Percentiles rank a stretch among this genome's conserved stretches.
These are phyloP conservation scores for Boletellus deceptivus DNA, from an alignment of 1,284 basidiomycete genomes.

Conservation along the genomic window DNA sequence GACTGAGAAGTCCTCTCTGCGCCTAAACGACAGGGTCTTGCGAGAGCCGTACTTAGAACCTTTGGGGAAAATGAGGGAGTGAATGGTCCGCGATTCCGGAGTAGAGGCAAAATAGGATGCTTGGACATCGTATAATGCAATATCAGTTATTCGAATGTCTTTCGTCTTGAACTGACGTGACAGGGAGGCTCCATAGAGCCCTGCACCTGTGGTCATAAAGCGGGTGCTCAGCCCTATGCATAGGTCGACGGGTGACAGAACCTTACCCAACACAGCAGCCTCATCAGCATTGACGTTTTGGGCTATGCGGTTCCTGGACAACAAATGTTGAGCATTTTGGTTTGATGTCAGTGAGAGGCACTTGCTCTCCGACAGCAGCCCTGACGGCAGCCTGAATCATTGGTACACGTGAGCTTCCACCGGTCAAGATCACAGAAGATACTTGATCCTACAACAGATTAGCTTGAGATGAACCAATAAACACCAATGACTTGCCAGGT, in stretches of 20 bases:
- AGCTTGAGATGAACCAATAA: background rate
- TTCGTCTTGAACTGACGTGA: constrained; percentile 96
- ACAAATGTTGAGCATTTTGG: constrained; percentile 11
- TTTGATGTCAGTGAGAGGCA: constrained; percentile 9
- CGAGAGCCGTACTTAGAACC: constrained; percentile 75
- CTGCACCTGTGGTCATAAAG: constrained; percentile 60
- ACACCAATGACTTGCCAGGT: constrained; percentile 43
- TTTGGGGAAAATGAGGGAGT: constrained; percentile 70
- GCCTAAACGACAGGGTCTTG: constrained; percentile 79
- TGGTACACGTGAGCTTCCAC: constrained; percentile 87
- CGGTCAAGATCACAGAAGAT: constrained; percentile 88
- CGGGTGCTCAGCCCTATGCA: constrained; percentile 4
- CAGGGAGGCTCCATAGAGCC: constrained; percentile 87
- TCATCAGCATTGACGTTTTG: constrained; percentile 98
- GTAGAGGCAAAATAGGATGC: constrained; percentile 71
- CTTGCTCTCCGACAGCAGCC: constrained; percentile 72
- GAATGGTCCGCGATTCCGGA: constrained; percentile 63
- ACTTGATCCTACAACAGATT: constrained; percentile 57
- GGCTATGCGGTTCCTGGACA: constrained; percentile 71
- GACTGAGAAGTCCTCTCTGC: constrained; percentile 75
- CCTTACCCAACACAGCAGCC: constrained; percentile 82
- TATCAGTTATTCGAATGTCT: constrained; percentile 83
- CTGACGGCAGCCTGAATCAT: constrained; percentile 86
- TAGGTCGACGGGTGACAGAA: background rate
- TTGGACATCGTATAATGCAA: constrained; percentile 70